Evolutionary conservation across 1,284 basidiomycete species (phyloP).

Genomic region (Pascua sp.): DNA sequence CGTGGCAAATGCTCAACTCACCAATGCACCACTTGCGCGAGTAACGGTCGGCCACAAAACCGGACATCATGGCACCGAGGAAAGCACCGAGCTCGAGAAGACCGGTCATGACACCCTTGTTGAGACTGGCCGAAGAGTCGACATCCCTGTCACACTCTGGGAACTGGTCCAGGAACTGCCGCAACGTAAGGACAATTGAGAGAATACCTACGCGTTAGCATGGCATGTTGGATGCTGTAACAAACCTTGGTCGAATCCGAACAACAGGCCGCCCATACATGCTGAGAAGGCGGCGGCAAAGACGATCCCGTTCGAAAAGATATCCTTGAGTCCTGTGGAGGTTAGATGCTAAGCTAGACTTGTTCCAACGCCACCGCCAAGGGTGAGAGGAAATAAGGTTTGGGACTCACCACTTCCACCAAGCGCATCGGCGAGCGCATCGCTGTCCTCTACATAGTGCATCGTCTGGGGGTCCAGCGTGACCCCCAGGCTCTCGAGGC

Average conservation of each 20-base stretch:
- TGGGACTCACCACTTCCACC: slow-evolving; percentile 3
- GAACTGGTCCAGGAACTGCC: slow-evolving; percentile 31
- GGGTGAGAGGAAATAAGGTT: too few species aligned
- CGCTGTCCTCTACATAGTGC: slow-evolving; percentile 4
- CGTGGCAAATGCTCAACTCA: slow-evolving; percentile 1
- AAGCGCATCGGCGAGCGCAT: slow-evolving; percentile 4
- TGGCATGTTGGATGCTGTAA: neutral
- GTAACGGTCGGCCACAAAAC: slow-evolving; percentile 31
- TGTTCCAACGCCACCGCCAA: too few species aligned
- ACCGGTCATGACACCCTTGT: slow-evolving; percentile 36
- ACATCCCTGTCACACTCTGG: slow-evolving; percentile 28
- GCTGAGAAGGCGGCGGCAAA: slow-evolving; percentile 16
- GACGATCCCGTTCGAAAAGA: slow-evolving; percentile 20
- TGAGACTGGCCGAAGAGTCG: slow-evolving; percentile 18
- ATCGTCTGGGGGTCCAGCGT: slow-evolving; percentile 3
- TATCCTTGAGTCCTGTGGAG: slow-evolving; percentile 17
- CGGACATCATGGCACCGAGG: slow-evolving; percentile 29
- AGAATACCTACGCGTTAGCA: slow-evolving; percentile 32
- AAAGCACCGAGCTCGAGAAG: slow-evolving; percentile 40
- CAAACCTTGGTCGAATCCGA: slow-evolving; percentile 10
- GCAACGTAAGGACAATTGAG: slow-evolving; percentile 34
- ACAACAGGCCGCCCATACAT: slow-evolving; percentile 27
- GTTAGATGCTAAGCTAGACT: neutral
- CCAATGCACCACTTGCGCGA: slow-evolving; percentile 29
- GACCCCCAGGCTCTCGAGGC: slow-evolving; percentile 1